Percentiles rank a stretch among this genome's conserved stretches.
Conservation (phyloP, 163 green algal species). For the Smithsoniella earleae region DNA sequence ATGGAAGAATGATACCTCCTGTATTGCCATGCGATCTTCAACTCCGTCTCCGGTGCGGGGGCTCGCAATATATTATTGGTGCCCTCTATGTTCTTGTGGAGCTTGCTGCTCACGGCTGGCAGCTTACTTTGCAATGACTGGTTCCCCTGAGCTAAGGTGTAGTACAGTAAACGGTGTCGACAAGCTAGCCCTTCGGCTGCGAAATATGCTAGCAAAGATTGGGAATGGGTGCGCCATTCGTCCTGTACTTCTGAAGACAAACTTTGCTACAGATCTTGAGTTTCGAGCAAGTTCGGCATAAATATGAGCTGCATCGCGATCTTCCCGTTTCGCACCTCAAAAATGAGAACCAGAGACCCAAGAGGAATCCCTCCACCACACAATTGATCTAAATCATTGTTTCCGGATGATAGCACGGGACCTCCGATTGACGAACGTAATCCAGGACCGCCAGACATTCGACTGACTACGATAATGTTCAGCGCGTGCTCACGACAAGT, state of each 20-base stretch:
- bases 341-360: background rate
- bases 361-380: slow-evolving; percentile 1
- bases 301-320: too few species aligned
- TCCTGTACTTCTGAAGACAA: background rate
- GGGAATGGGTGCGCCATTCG: background rate
- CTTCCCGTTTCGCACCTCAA: too few species aligned
- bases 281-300: too few species aligned
- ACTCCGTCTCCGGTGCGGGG: background rate
- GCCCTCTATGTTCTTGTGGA: too few species aligned
- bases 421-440: background rate
- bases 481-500: too few species aligned
- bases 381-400: slow-evolving; percentile 3
- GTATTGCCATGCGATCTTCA: slow-evolving; percentile 20
- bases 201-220: background rate
- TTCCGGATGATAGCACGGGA: background rate
- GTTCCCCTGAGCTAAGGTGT: background rate
- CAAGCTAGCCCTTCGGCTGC: background rate
- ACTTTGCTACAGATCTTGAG: too few species aligned
- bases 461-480: too few species aligned
- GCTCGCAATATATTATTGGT: too few species aligned
- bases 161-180: background rate
- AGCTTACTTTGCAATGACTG: background rate
- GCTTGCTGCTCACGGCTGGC: too few species aligned
- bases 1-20: background rate
- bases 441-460: background rate